Percentiles rank a stretch among this genome's conserved stretches.
Evolutionary conservation across 192 early-diverging fungal genomes (phyloP).

Genomic region (Piromyces finnis): DNA sequence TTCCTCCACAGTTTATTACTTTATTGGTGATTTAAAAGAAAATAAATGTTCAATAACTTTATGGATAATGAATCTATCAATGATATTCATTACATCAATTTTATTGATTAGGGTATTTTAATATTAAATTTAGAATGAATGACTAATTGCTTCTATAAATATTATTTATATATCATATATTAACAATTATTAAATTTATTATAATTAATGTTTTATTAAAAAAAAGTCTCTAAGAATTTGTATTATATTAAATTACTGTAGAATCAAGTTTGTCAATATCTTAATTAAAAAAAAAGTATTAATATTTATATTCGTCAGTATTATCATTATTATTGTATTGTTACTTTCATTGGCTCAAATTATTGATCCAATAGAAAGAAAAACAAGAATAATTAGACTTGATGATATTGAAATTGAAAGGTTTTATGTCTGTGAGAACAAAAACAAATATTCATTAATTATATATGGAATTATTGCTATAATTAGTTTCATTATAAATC

Average conservation of each 20-base stretch:
- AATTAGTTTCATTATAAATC: background rate
- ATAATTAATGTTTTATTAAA: too few species aligned
- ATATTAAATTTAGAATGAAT: too few species aligned
- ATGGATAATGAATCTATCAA: too few species aligned
- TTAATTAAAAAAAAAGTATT: too few species aligned
- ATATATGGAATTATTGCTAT: background rate
- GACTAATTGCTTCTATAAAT: too few species aligned
- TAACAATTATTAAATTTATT: too few species aligned
- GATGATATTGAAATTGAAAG: background rate
- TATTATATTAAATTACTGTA: too few species aligned
- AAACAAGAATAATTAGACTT: background rate
- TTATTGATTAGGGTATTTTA: too few species aligned
- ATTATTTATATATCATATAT: too few species aligned
- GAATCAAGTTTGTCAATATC: too few species aligned
- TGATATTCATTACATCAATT: too few species aligned
- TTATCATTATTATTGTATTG: background rate
- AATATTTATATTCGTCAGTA: background rate
- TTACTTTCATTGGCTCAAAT: background rate
- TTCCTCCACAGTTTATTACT: background rate
- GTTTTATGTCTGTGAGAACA: background rate
- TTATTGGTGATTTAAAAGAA: background rate
- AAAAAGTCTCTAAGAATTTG: too few species aligned
- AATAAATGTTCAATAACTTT: background rate
- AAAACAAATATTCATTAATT: background rate
- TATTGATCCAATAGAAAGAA: background rate